Conservation (phyloP, 805 yeast genomes). For the Candida alai region DNA sequence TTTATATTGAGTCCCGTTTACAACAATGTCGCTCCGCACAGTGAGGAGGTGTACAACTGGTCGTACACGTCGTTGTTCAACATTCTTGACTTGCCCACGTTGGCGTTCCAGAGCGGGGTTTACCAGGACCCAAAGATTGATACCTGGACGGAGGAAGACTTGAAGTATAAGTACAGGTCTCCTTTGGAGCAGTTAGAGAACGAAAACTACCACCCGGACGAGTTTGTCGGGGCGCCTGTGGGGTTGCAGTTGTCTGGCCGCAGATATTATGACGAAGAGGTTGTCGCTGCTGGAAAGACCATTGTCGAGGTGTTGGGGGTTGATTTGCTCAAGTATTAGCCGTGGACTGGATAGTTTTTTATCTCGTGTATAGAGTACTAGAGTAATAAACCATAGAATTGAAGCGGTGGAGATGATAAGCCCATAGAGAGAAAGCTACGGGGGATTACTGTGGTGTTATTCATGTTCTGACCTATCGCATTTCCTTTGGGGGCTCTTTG, state of each 20-base stretch:
- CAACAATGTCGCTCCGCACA: slow-evolving; percentile 68
- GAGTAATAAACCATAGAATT: no score
- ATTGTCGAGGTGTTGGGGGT: slow-evolving; percentile 33
- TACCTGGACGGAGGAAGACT: slow-evolving; percentile 36
- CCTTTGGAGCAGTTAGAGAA: slow-evolving; percentile 47
- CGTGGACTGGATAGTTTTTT: not conserved
- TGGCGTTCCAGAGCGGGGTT: slow-evolving; percentile 60
- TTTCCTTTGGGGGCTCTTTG: no score
- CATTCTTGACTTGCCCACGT: slow-evolving; percentile 66
- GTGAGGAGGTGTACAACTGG: slow-evolving; percentile 66
- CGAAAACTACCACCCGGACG: slow-evolving; percentile 43
- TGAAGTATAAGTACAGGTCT: slow-evolving; percentile 38
- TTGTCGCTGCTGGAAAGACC: slow-evolving; percentile 44
- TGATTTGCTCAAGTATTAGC: slow-evolving; percentile 16
- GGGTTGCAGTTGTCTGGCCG: slow-evolving; percentile 51
- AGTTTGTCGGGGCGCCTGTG: slow-evolving; percentile 51
- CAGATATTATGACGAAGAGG: slow-evolving; percentile 56
- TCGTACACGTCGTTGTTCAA: slow-evolving; percentile 77
- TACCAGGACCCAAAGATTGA: slow-evolving; percentile 55
- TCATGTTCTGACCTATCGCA: no score
- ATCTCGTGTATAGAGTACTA: no score
- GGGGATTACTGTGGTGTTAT: no score
- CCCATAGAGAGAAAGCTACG: no score
- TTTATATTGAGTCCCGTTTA: slow-evolving; percentile 66
- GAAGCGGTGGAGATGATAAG: no score